Percentiles rank a stretch among this genome's conserved stretches.
Conservation (phyloP, 2,329 filamentous ascomycete species). For the Penicillium aurantiogriseum region DNA sequence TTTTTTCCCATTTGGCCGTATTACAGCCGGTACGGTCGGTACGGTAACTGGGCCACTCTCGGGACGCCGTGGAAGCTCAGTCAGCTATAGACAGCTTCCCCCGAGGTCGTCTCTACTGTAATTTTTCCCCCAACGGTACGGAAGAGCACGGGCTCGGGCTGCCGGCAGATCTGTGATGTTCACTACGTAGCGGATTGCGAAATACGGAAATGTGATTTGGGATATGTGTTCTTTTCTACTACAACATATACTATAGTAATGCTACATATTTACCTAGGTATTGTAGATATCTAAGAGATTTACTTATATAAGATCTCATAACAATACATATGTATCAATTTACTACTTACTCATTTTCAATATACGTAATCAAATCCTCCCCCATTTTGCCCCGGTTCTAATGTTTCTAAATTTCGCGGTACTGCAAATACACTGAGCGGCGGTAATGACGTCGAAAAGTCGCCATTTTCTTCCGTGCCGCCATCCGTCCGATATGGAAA, state of each 20-base stretch:
- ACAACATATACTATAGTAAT: neutral
- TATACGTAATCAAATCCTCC: neutral
- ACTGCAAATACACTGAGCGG: conserved; percentile 6
- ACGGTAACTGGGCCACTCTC: conserved; percentile 25
- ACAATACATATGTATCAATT: neutral
- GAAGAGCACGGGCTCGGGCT: conserved; percentile 16
- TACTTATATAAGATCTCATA: neutral
- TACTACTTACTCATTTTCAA: neutral
- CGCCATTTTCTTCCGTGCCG: conserved; percentile 24
- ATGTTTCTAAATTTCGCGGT: conserved; percentile 1
- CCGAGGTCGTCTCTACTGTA: conserved; percentile 17
- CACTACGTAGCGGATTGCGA: neutral
- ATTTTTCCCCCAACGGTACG: conserved; percentile 26
- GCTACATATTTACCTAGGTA: neutral
- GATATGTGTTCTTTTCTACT: neutral
- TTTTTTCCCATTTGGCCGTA: conserved; percentile 38
- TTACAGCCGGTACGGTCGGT: conserved; percentile 28
- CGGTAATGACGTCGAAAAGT: conserved; percentile 35
- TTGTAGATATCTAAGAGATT: neutral
- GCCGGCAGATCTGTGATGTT: conserved; percentile 20
- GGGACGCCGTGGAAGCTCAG: conserved; percentile 17
- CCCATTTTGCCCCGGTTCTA: neutral
- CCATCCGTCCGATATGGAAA: conserved; percentile 19
- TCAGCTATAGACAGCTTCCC: neutral
- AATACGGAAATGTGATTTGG: neutral